These are phyloP conservation scores for Conringia planisiliqua DNA, from an alignment of 345 rosid genomes.

Conservation along the genomic window DNA sequence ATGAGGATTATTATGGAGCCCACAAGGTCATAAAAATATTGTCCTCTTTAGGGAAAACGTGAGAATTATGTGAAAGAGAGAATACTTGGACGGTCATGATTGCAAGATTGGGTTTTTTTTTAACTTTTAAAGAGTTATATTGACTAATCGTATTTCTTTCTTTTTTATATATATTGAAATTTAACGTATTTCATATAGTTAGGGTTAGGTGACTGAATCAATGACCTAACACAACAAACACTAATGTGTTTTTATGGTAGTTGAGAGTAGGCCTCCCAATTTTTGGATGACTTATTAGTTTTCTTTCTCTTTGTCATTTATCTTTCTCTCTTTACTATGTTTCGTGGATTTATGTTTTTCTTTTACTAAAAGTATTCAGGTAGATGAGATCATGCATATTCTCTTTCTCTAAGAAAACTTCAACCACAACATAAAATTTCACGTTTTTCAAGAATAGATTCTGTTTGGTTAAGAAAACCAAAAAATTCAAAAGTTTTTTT, in stretches of 20 bases:
- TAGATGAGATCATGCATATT: slow-evolving; percentile 28
- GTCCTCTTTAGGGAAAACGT: background rate
- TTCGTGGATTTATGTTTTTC: background rate
- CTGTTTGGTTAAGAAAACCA: background rate
- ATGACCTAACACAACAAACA: slow-evolving; percentile 42
- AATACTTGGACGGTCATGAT: slow-evolving; percentile 33
- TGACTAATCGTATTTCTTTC: background rate
- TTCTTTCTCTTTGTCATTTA: slow-evolving; percentile 11
- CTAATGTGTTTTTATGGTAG: slow-evolving; percentile 21
- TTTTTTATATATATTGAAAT: background rate
- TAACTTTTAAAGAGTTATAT: background rate
- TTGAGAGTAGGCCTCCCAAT: slow-evolving; percentile 40
- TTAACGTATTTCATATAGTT: slow-evolving; percentile 19
- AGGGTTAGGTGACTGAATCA: slow-evolving; percentile 37
- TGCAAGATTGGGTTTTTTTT: background rate
- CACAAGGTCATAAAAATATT: slow-evolving; percentile 14
- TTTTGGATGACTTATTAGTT: slow-evolving; percentile 27
- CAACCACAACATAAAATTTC: background rate
- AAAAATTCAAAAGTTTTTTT: background rate
- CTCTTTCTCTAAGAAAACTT: background rate
- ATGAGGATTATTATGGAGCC: slow-evolving; percentile 13
- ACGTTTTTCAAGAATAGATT: background rate
- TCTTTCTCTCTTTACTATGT: slow-evolving; percentile 17
- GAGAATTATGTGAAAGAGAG: slow-evolving; percentile 19
- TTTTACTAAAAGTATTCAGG: background rate